These are phyloP conservation scores for Peronospora farinosa DNA, from an alignment of 352 stramenopile species.

Conservation along the genomic window DNA sequence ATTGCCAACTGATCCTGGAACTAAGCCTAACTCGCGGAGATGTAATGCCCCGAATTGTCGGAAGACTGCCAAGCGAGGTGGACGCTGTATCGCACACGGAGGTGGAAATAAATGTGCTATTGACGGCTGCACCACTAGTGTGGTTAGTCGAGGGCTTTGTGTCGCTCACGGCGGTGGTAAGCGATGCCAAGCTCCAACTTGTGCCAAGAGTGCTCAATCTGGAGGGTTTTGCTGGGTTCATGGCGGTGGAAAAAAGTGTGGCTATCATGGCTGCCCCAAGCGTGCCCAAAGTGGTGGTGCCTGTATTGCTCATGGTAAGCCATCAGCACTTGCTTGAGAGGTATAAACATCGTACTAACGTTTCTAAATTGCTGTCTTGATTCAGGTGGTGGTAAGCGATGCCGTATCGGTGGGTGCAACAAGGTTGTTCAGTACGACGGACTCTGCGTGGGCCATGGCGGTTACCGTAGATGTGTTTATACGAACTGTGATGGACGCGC, in stretches of 20 bases:
- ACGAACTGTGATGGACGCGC: conserved; percentile 33
- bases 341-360: background rate
- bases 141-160: conserved; percentile 48
- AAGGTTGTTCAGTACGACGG: conserved; percentile 46
- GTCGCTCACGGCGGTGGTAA: conserved; percentile 54
- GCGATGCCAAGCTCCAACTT: conserved; percentile 25
- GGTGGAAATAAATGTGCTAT: conserved; percentile 46
- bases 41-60: conserved; percentile 36
- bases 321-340: background rate
- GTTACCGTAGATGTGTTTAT: conserved; percentile 41
- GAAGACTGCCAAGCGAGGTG: conserved; percentile 43
- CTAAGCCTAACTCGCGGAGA: conserved; percentile 11
- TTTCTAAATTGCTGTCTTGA: background rate
- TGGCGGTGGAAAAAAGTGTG: conserved; percentile 55
- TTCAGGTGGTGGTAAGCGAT: conserved; percentile 34
- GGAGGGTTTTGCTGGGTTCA: conserved; percentile 41
- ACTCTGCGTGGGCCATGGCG: conserved; percentile 43
- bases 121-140: conserved; percentile 39
- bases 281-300: conserved; percentile 43
- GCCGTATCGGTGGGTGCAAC: conserved; percentile 28
- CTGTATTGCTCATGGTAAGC: conserved; percentile 42
- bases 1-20: background rate
- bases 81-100: conserved; percentile 43
- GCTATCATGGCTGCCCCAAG: conserved; percentile 35
- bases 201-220: conserved; percentile 31